Evolutionary conservation across 2,329 filamentous ascomycete genomes (phyloP), one percentile per base, ranked within the genome.

Genomic region (Cladophialophora bantiana): DNA sequence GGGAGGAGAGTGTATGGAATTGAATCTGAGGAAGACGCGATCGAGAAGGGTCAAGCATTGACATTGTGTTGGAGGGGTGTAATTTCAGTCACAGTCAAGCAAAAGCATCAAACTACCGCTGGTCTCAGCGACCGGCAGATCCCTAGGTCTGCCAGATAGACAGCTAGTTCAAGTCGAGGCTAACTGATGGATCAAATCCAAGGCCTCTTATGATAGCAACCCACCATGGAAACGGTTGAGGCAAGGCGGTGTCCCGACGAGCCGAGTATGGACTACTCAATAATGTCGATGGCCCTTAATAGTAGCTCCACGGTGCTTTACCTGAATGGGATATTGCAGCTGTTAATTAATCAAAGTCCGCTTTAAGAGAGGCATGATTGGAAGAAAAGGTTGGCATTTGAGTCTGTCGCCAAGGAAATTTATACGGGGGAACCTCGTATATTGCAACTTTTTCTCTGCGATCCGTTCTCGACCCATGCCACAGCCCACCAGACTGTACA

Each of bases 231-330:
- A 26, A 26, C 18, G 26, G 45, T 31, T 26, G 18, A 18, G 20
- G 45, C 18, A 31, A 50, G 45, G 45, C 45, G 45, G 45, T 50
- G 45, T 50, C 31, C n/a, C n/a, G n/a, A n/a, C n/a, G n/a, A n/a
- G n/a, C 26, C 26, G 26, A 26, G 26, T 26, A 26, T 26, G 26
- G 26, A 26, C 2, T 26, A 2, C 13, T 26, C 45, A 50, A 50
- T 12, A 31, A 20, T 7, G 42, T 48, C 42, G 42, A 20, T 20
- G 18, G 52, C 34, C 31, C 35, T 55, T 15, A 34, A 34, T 55
- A 34, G 26, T 55, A 48, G 42, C 9, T 50, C 45, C 45, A 50
- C 20, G 26, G 20, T 31, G 20, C 20, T 31, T 20, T 7, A 6
- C 6, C 3, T 50, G 26, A 26, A 26, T 26, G 26, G 26, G 26